Conservation (phyloP, 441 rosid genomes). For the Populus hybrid region DNA sequence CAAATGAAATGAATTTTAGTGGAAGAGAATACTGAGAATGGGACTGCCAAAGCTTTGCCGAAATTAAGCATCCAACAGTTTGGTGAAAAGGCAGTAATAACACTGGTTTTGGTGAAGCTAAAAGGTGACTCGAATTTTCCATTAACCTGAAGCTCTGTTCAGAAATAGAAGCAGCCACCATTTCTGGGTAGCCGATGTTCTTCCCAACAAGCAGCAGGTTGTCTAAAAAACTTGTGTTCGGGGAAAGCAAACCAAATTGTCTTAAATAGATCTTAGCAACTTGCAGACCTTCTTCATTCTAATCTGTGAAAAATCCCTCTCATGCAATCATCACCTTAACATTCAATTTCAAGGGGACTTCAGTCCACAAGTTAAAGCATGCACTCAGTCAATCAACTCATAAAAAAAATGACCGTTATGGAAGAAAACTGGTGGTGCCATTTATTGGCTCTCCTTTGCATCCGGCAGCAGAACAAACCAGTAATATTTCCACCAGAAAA, state of each 20-base stretch:
- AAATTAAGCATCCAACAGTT: background rate
- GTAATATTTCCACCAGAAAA: background rate
- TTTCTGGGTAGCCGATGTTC: background rate
- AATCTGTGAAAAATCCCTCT: background rate
- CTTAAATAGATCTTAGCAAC: background rate
- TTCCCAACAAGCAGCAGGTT: background rate
- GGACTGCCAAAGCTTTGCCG: background rate
- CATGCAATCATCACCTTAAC: background rate
- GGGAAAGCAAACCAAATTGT: background rate
- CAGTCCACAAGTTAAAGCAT: background rate
- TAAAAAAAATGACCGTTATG: background rate
- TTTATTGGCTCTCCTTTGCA: background rate
- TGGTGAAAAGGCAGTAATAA: background rate
- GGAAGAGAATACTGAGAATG: background rate
- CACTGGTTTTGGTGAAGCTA: background rate
- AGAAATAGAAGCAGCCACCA: background rate
- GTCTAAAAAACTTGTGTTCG: background rate
- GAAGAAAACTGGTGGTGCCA: background rate
- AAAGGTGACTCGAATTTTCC: background rate
- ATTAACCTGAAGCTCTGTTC: background rate
- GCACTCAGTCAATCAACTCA: background rate
- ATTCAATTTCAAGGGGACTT: background rate
- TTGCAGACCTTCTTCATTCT: background rate
- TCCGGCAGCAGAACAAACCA: background rate
- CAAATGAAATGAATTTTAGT: background rate